Conservation (phyloP, 352 stramenopile species). For the Nothophytophthora sp. region DNA sequence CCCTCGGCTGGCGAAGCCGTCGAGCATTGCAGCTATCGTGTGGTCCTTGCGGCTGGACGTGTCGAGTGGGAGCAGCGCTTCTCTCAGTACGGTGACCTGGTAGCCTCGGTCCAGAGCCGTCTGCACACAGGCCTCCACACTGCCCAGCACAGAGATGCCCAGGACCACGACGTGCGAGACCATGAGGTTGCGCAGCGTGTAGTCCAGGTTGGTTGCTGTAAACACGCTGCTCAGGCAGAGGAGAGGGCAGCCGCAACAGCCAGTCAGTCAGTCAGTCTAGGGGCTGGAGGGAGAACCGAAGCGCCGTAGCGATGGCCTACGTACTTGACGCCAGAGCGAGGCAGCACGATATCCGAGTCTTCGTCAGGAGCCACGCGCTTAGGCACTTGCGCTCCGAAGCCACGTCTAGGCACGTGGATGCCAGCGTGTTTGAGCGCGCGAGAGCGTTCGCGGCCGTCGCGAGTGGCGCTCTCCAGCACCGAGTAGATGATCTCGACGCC, state of each 20-base stretch:
- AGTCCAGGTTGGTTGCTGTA: constrained; percentile 88
- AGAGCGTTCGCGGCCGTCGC: constrained; percentile 81
- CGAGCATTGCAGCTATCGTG: constrained; percentile 18
- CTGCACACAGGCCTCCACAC: constrained; percentile 78
- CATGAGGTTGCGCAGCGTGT: constrained; percentile 86
- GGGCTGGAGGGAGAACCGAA: neutral
- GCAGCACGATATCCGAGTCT: constrained; percentile 78
- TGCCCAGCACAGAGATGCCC: constrained; percentile 83
- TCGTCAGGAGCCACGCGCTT: constrained; percentile 44
- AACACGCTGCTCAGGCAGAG: constrained; percentile 63
- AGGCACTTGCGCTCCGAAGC: constrained; percentile 71
- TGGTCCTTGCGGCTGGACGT: neutral
- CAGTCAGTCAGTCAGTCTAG: constrained; percentile 3
- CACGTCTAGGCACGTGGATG: constrained; percentile 68
- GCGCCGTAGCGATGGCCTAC: constrained; percentile 2
- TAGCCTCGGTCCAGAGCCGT: constrained; percentile 89
- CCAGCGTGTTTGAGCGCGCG: constrained; percentile 88
- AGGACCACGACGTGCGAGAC: constrained; percentile 86
- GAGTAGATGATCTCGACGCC: constrained; percentile 89
- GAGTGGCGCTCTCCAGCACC: constrained; percentile 86
- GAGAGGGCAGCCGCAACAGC: no score
- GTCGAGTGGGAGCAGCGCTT: constrained; percentile 53
- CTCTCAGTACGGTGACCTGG: constrained; percentile 81
- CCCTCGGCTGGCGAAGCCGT: constrained; percentile 24
- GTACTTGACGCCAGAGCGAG: constrained; percentile 81